Evolutionary conservation across 495 filamentous ascomycete genomes (phyloP), one percentile per base, ranked within the genome.

Genomic region (Paragyromitra xinjiangensis): DNA sequence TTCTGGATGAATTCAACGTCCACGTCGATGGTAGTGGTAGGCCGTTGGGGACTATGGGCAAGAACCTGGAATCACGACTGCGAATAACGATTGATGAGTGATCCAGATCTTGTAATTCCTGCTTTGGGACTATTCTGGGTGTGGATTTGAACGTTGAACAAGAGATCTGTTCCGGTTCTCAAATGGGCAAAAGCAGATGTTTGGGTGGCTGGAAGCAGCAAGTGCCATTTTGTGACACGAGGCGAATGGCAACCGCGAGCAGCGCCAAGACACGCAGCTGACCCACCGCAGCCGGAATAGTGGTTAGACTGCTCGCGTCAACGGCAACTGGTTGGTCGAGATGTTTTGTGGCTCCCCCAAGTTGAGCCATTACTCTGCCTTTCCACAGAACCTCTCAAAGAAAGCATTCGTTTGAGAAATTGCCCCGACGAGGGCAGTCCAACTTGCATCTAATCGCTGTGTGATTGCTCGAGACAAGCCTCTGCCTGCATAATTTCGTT

Each of bases 221-320:
- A 69, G 48, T 44, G 64, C 22, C 61, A 22, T 12, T 12, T 26
- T 68, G 58, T 44, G n/a, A 26, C 29, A 58, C 53, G 29, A 48
- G 64, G 7, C 40, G 19, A 34, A 58, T 69, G 37, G 34, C 39
- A 53, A 58, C 40, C 14, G 39, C 56, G 44, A n/a, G 9, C 8
- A 50, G 19, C 26, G 59, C 68, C 69, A 71, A 63, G 69, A 19
- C 40, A 64, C 58, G 68, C 69, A 71, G 73, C 66, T 76, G 66
- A 71, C 58, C 66, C 44, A 26, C 48, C 22, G 37, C 19, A 53
- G 55, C 29, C 44, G 42, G 55, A 29, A 7, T 34, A 34, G 29
- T 34, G 55, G 42, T 40, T 26, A 68, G 50, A 48, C 48, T 16
- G 48, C 48, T 55, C 29, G 29, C 29, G 29, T 34, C 29, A 34